Evolutionary conservation across 352 stramenopile genomes (phyloP).

Genomic region (Plasmopara viticola): DNA sequence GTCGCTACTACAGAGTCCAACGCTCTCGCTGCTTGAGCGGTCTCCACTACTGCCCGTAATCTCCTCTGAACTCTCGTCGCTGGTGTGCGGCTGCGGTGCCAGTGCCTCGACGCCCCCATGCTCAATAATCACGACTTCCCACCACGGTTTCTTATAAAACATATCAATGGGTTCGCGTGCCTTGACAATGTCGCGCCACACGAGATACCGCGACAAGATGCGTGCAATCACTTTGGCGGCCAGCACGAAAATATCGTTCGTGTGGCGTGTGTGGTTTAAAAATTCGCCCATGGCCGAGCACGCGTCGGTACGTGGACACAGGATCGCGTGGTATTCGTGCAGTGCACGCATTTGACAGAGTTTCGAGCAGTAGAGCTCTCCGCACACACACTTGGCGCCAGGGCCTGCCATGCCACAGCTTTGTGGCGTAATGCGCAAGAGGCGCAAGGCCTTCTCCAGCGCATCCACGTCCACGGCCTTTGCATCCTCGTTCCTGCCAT

Average conservation of each 20-base stretch:
- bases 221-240: constrained; percentile 81
- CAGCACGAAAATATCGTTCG: constrained; percentile 90
- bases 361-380: constrained; percentile 82
- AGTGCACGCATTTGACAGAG: constrained; percentile 61
- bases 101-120: constrained; percentile 35
- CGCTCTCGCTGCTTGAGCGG: constrained; percentile 22
- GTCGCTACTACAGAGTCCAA: constrained; percentile 13
- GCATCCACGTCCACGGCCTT: constrained; percentile 20
- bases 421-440: constrained; percentile 36
- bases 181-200: constrained; percentile 46
- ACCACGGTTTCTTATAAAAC: constrained; percentile 90
- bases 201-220: constrained; percentile 51
- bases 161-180: constrained; percentile 71
- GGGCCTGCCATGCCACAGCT: constrained; percentile 43
- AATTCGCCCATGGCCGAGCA: constrained; percentile 63
- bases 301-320: constrained; percentile 61
- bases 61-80: constrained; percentile 6
- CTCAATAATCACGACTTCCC: constrained; percentile 71
- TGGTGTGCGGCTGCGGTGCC: constrained; percentile 7
- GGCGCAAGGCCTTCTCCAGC: constrained; percentile 38
- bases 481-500: constrained; percentile 7
- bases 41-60: constrained; percentile 14
- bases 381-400: constrained; percentile 44
- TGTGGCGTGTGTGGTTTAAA: constrained; percentile 64
- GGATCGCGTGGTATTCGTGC: constrained; percentile 65